Evolutionary conservation across 306 rosid species (phyloP), one percentile per base, ranked within the genome.

Genomic region (Cucurbita pepo): DNA sequence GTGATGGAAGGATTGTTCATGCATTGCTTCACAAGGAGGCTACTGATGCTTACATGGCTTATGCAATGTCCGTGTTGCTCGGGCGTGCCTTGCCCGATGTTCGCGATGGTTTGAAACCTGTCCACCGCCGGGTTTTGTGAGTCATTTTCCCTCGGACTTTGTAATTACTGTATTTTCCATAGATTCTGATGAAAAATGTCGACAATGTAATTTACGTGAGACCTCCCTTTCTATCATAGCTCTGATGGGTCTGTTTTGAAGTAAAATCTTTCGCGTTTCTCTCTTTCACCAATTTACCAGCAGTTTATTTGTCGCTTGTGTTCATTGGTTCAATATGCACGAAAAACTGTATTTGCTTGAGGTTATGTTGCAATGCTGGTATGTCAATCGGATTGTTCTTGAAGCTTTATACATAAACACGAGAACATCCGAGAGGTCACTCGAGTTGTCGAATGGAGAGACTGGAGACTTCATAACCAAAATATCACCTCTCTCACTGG

Each of bases 31-130:
- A 88, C 73, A 94, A 79, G 79, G 99, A 94, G 81, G 97, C 92
- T 0, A 88, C 91, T 11, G 96, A 94, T 14, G 95, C 97, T 50
- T 89, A 94, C 73, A 91, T 86, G 91, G 78, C 97, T 11, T 94
- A 91, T 72, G 97, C 99, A 1, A 91, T 94, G 96, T 94, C 97
- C 3, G 98, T 93, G 7, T 75, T 93, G 75, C 95, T 94, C 6
- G 99, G 99, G 43, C 96, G 99, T 2, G 99, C 99, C 15, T 78
- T 94, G 80, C 99, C 99, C 0, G 99, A 94, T 47, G 89, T 90
- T 80, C 96, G 99, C 11, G 99, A 94, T 51, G 99, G 99, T 6
- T 79, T 94, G 82, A 94, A 94, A 85, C 97, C 99, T 0, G 99
- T 94, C 38, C 99, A 94, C 74, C 83, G 99, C 57, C 85, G 99